Percentiles rank a stretch among this genome's conserved stretches.
Evolutionary conservation across 176 grass and related monocot genomes (phyloP).

Genomic region (Juncus effusus): DNA sequence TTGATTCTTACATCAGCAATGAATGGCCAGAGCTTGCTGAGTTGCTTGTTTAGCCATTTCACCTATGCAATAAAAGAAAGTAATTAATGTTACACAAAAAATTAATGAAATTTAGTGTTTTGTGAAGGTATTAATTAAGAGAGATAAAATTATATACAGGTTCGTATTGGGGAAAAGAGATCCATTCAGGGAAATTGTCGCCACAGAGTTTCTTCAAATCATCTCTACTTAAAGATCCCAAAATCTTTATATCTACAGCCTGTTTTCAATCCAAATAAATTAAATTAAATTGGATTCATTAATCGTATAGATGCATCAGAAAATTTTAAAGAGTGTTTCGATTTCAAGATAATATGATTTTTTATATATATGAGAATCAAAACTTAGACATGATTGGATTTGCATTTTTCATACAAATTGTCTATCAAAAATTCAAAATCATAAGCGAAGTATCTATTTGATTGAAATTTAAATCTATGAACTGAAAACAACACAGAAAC

Average conservation of each 20-base stretch:
- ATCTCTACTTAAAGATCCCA: slow-evolving; percentile 65
- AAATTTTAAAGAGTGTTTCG: too few species aligned
- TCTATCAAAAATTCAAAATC: too few species aligned
- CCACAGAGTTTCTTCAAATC: slow-evolving; percentile 96
- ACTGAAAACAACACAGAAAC: too few species aligned
- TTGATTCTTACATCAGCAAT: slow-evolving; percentile 52
- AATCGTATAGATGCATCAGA: neutral
- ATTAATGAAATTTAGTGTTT: neutral
- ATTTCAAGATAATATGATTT: neutral
- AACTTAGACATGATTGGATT: too few species aligned
- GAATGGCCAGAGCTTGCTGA: slow-evolving; percentile 94
- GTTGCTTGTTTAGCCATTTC: slow-evolving; percentile 87
- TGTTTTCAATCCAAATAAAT: slow-evolving; percentile 23
- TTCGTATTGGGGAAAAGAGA: slow-evolving; percentile 90
- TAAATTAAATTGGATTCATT: neutral
- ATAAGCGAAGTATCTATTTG: too few species aligned
- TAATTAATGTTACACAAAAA: neutral
- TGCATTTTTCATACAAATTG: too few species aligned
- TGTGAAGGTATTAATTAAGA: neutral
- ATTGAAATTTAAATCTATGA: too few species aligned
- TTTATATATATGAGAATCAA: neutral
- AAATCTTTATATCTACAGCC: slow-evolving; percentile 61
- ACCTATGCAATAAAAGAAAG: slow-evolving; percentile 49
- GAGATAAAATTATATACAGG: slow-evolving; percentile 41
- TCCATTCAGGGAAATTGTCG: slow-evolving; percentile 80